Base-by-base conservation (phyloP, 257 asterid genomes). In the Plectranthus barbatus region DNA sequence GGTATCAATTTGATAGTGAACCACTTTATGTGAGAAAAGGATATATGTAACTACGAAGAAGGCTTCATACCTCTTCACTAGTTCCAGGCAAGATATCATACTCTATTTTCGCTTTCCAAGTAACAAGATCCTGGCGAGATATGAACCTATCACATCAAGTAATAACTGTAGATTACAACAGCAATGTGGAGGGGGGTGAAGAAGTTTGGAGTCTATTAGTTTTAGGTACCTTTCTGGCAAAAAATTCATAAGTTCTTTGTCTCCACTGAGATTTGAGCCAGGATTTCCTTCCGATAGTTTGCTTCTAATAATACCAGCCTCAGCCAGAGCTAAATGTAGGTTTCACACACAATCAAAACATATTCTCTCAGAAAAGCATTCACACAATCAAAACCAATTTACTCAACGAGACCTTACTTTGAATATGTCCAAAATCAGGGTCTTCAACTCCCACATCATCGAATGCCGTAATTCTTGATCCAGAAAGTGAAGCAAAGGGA, bases 81-180 rank as follows among this genome's bases (percentile, higher is more conserved):
- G 78, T 58, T 74, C 77, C 79, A 9, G 77, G 91, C 64, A 56
- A 54, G 72, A 77, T 66, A 55, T 72, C 85, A 60, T 92, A 92
- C 75, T 92, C 99, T 70, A 84, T 40, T 79, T 83, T 92, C 54
- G 94, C 94, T 74, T 72, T 92, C 99, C 99, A 92, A 57, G 82
- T 69, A 70, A 92, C 68, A 60, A 89, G 79, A 82, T 92, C 99
- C 76, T 85, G 83, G 21, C 90, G 97, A 68, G 87, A 74, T 65
- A 92, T 66, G 63, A 70, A 81, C 77, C 99, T 92, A 76, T 60
- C 44, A 58, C 60, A 81, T 54, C 64, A 65, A 67, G 69, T 19
- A 69, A 34, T 11, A 48, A 29, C 44, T 31, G 47, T n/a, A 34
- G 54, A 68, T 66, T 59, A 54, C 53, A n/a, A 13, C 40, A 37